Percentiles rank a stretch among this genome's conserved stretches.
phyloP scores from a whole-genome alignment of 2,329 filamentous ascomycete species.

The Colletotrichum brevisporum region DNA sequence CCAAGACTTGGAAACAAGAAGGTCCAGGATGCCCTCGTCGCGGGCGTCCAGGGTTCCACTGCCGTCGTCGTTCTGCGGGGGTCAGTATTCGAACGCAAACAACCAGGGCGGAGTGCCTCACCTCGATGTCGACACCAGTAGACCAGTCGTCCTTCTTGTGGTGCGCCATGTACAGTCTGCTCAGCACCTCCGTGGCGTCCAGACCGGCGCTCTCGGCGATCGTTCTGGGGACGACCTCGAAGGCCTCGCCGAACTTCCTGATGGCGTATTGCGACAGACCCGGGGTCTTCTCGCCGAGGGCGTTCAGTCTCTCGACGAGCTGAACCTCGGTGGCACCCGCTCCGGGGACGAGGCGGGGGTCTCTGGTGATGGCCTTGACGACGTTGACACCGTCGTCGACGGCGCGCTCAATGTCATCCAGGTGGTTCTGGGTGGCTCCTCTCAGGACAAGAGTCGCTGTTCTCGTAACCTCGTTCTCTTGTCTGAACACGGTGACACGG shows the following conservation, averaged over 20 bases:
- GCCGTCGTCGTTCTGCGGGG: constrained; percentile 76
- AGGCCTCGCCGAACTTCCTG: constrained; percentile 96
- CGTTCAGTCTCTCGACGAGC: constrained; percentile 91
- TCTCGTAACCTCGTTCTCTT: constrained; percentile 92
- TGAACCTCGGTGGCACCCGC: constrained; percentile 96
- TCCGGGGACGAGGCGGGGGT: constrained; percentile 90
- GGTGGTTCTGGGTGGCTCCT: constrained; percentile 96
- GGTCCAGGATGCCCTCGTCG: constrained; percentile 90
- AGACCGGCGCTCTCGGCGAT: constrained; percentile 95
- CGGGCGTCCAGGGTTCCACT: constrained; percentile 88
- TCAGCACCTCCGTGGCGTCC: constrained; percentile 96
- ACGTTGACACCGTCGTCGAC: constrained; percentile 99
- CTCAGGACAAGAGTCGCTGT: constrained; percentile 95
- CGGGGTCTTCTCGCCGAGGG: constrained; percentile 91
- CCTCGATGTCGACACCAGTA: constrained; percentile 94
- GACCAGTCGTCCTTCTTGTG: constrained; percentile 90
- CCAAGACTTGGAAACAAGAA: constrained; percentile 94
- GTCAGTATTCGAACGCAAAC: constrained; percentile 3
- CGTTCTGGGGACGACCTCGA: constrained; percentile 95
- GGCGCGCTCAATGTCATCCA: constrained; percentile 96
- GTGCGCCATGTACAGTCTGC: constrained; percentile 92
- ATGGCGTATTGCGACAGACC: constrained; percentile 97
- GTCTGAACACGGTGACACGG: constrained; percentile 97
- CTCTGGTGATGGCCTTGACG: constrained; percentile 97
- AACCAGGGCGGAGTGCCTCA: constrained; percentile 50